Base-by-base conservation (phyloP, 345 rosid genomes). In the Eucalyptus brandiana region DNA sequence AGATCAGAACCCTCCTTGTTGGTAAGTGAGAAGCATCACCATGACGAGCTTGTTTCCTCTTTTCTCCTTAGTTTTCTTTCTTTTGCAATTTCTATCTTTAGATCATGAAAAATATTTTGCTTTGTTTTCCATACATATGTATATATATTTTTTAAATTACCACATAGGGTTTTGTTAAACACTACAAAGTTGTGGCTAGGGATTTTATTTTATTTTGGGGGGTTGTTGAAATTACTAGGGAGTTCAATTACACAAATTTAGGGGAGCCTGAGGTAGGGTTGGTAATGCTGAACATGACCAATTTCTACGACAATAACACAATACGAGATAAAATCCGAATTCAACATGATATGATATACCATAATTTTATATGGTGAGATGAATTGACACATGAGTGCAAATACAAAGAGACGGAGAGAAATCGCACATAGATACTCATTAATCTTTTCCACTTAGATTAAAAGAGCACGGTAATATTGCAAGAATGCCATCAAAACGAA, bases 1-100 rank as follows among this genome's bases (percentile, higher is more conserved):
- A 0, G 1, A 53, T 3, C 0, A 2, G 0, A 19, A 8, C 4
- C 56, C 24, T 53, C 10, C 0, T 53, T 1, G 1, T 53, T 53
- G 2, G 0, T 53, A 1, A 19, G 24, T 8, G 24, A 53, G 24
- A 10, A 10, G 58, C 58, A 8, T 8, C 10, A 53, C 0, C 5
- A 2, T 53, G 58, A 2, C 2, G 10, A 53, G 62, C 9, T 62
- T 30, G 69, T 30, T 62, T 30, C 72, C 34, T 62, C 19, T 19
- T 2, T 62, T 62, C 18, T n/a, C 72, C 1, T n/a, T 65, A 65
- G 34, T n/a, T 15, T 65, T 65, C 3, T 15, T 9, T 65, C 4
- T 65, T 65, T 14, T 65, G 17, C 19, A 65, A 65, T 65, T 30
- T n/a, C 10, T 14, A 65, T 7, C 4, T 65, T 1, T 30, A 65